Base-by-base conservation (phyloP, 192 early-diverging fungal species). In the Coemansia brasiliensis region DNA sequence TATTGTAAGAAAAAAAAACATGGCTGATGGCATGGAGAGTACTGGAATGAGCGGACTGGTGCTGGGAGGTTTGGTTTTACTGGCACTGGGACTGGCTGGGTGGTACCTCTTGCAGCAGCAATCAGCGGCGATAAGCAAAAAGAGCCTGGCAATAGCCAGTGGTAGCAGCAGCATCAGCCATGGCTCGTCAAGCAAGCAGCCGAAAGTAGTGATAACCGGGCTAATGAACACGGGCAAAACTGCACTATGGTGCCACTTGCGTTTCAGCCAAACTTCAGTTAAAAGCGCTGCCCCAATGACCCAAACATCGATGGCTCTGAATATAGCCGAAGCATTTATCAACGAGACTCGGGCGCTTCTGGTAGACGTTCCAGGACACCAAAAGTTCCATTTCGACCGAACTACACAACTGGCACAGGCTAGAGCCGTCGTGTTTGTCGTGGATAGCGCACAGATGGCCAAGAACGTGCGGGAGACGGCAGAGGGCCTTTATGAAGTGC, bases 331-430 rank as follows among this genome's bases (percentile, higher is more conserved):
- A 18, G 52, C 52, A 1, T 22, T 41, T 5, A 17, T 76, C 25
- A 58, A 63, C 24, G 68, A 53, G 39, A 27, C 48, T 10, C 37
- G 20, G 0, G 58, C 60, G 5, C 57, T 86, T 29, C 51, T 93
- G 22, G 86, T 95, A 10, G 93, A 95, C 68, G 66, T 95, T 18
- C 93, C 93, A 8, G 93, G 93, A n/a, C 92, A 94, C 65, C 87
- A 90, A 58, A 90, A 88, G 52, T 80, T 91, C 16, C 81, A 89
- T 5, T 89, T 87, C 73, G 84, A 85, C 50, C 86, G 85, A 27
- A 68, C 84, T 43, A 86, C 92, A 38, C 88, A 85, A 63, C 65
- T 89, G 52, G 80, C 86, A 1, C 74, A 85, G 15, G 82, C 92
- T 1, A 80, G 82, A 24, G 85, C 83, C 18, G 68, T 94, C 35